phyloP scores from a whole-genome alignment of 208 protist species.

The Spongospora subterranea region DNA sequence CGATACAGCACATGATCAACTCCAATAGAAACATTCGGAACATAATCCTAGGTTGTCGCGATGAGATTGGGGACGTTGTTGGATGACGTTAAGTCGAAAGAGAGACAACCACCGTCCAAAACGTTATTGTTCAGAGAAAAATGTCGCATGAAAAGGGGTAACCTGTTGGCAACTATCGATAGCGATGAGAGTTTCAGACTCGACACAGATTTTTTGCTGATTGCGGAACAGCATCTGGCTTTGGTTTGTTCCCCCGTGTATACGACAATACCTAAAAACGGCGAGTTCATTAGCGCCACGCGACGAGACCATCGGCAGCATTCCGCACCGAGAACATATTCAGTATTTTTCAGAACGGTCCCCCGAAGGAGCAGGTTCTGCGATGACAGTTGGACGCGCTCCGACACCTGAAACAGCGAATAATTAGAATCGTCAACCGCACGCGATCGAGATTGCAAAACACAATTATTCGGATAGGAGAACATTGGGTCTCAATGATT shows the following conservation, averaged over 20 bases:
- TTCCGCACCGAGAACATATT: background rate
- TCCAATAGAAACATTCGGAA: background rate
- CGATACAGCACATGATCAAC: background rate
- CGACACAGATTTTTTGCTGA: background rate
- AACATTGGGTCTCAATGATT: too few species aligned
- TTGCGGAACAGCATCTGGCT: background rate
- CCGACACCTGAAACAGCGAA: background rate
- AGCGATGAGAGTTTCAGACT: background rate
- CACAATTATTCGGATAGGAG: too few species aligned
- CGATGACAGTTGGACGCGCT: background rate
- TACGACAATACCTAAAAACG: constrained; percentile 21
- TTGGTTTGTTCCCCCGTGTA: constrained; percentile 38
- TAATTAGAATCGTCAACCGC: background rate
- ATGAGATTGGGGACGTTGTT: too few species aligned
- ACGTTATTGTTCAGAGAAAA: too few species aligned
- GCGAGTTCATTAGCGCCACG: too few species aligned
- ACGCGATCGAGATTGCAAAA: too few species aligned
- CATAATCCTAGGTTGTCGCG: constrained; percentile 11
- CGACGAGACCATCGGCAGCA: background rate
- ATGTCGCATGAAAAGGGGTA: background rate
- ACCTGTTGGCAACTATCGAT: constrained; percentile 44
- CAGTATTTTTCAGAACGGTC: constrained; percentile 43
- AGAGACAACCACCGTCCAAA: too few species aligned
- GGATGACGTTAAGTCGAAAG: too few species aligned
- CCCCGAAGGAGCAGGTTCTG: constrained; percentile 11